Conservation (phyloP, 139 green algal species). For the Picochlorum sp. region DNA sequence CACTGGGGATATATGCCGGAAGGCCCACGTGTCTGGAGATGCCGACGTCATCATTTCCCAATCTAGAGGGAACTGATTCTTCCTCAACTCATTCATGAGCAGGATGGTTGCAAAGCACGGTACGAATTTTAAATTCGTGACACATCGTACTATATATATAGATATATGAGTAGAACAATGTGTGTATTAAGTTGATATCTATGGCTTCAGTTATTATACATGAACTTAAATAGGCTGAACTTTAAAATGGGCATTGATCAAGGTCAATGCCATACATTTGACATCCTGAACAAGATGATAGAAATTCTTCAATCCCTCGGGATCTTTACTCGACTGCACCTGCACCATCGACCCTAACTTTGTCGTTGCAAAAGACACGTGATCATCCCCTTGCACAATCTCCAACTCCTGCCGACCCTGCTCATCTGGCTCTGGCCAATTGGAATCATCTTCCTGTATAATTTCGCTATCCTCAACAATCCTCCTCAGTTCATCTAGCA, state of each 20-base stretch:
- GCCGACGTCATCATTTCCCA: too few species aligned
- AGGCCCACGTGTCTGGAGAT: too few species aligned
- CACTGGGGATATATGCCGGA: too few species aligned
- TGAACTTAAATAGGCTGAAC: conserved; percentile 57
- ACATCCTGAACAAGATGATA: conserved; percentile 98
- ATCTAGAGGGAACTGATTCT: too few species aligned
- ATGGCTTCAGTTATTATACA: too few species aligned
- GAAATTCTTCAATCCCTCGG: conserved; percentile 90
- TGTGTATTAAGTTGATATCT: too few species aligned
- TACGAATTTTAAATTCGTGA: too few species aligned
- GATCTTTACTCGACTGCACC: conserved; percentile 91
- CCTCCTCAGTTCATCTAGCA: conserved; percentile 79
- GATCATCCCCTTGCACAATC: conserved; percentile 81
- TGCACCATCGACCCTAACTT: conserved; percentile 93
- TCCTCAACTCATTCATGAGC: too few species aligned
- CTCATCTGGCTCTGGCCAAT: conserved; percentile 86
- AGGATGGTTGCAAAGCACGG: too few species aligned
- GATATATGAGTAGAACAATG: too few species aligned
- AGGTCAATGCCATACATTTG: conserved; percentile 91
- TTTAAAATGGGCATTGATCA: conserved; percentile 94
- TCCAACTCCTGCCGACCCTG: conserved; percentile 94
- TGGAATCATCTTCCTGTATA: conserved; percentile 92
- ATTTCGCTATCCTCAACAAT: conserved; percentile 92
- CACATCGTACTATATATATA: too few species aligned
- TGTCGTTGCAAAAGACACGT: conserved; percentile 94